These are phyloP conservation scores for Skeletonema tropicum DNA, from an alignment of 108 stramenopile genomes.

Conservation along the genomic window DNA sequence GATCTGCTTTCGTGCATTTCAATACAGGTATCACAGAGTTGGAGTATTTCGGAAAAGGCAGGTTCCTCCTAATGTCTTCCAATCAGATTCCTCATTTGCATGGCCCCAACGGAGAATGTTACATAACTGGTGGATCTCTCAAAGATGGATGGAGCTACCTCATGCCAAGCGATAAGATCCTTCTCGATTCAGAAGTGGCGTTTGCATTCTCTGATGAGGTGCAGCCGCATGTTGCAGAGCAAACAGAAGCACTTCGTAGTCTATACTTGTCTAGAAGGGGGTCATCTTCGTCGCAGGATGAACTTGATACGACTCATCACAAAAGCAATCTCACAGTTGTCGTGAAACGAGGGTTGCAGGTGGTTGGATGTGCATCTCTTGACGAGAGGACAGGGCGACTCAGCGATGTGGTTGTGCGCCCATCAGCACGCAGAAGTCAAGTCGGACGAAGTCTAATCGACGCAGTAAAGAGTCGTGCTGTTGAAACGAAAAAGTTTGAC, in stretches of 20 bases:
- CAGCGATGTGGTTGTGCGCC: conserved; percentile 71
- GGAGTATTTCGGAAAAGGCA: conserved; percentile 79
- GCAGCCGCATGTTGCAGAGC: conserved; percentile 59
- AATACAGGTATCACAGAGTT: conserved; percentile 82
- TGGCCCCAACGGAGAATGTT: conserved; percentile 24
- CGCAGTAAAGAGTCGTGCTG: conserved; percentile 49
- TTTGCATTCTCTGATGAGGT: conserved; percentile 66
- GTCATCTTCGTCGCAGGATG: conserved; percentile 8
- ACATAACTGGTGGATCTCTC: conserved; percentile 66
- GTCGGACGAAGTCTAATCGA: conserved; percentile 48
- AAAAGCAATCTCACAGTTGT: conserved; percentile 49
- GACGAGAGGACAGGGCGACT: conserved; percentile 57
- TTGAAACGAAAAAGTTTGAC: conserved; percentile 21
- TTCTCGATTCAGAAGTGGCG: conserved; percentile 57
- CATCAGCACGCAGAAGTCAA: conserved; percentile 51
- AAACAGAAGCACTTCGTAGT: conserved; percentile 55
- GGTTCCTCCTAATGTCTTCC: conserved; percentile 71
- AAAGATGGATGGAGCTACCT: conserved; percentile 81
- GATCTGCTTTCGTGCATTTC: conserved; percentile 75
- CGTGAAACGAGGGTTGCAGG: conserved; percentile 73
- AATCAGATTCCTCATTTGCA: conserved; percentile 68
- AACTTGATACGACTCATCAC: conserved; percentile 4
- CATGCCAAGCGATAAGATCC: conserved; percentile 54
- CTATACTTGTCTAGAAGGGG: conserved; percentile 46
- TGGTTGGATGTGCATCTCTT: conserved; percentile 69